Evolutionary conservation across 164 flowering plant genomes (phyloP).

Genomic region (Saururus chinensis): DNA sequence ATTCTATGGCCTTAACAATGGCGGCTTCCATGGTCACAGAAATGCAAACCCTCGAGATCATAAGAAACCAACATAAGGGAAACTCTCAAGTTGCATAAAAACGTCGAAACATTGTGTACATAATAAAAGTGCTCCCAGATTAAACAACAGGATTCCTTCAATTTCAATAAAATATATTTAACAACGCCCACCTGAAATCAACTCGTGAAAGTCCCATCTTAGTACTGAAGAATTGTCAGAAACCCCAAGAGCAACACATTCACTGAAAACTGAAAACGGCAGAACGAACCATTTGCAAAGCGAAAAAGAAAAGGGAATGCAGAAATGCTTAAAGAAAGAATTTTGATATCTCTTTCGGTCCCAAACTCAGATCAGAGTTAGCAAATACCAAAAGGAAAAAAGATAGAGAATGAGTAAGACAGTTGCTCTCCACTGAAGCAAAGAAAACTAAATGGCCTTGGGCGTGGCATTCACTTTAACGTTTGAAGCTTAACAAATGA

Average conservation of each 20-base stretch:
- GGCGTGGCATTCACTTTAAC: too few species aligned
- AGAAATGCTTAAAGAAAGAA: neutral
- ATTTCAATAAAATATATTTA: neutral
- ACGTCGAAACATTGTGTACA: too few species aligned
- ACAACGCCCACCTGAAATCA: neutral
- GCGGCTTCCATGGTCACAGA: neutral
- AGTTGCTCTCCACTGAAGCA: constrained; percentile 1
- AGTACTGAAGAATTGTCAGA: neutral
- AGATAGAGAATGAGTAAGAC: neutral
- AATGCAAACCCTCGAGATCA: neutral
- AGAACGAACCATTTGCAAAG: neutral
- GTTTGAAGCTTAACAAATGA: too few species aligned
- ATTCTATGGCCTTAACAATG: neutral
- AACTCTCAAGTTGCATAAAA: too few species aligned
- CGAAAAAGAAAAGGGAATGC: too few species aligned
- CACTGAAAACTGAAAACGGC: neutral
- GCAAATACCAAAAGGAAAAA: neutral
- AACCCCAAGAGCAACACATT: neutral
- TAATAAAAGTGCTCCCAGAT: too few species aligned
- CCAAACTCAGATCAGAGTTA: neutral
- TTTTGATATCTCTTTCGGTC: neutral
- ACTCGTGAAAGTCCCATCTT: neutral
- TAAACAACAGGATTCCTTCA: neutral
- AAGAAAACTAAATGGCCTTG: neutral
- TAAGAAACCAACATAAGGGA: neutral